Evolutionary conservation across 1,139 yeast genomes (phyloP), one percentile per base, ranked within the genome.

Genomic region (Debaryomyces udenii): DNA sequence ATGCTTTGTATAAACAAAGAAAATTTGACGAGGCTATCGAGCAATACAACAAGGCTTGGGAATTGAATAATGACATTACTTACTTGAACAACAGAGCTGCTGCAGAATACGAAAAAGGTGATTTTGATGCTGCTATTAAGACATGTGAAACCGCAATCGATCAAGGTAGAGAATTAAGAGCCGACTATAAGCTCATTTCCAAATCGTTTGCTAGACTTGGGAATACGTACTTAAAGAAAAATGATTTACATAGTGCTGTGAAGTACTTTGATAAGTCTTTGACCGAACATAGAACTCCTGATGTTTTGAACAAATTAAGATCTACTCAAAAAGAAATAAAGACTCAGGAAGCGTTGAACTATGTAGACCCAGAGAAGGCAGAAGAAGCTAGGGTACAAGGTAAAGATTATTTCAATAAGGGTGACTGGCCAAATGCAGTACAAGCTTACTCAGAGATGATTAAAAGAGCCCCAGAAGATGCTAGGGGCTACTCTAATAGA

Each of bases 241-340:
- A 80, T 45, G 86, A 93, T 48, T 74, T 85, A 56, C 69, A 75
- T 46, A 73, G 76, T 41, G 97, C 99, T 5, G 84, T 82, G 47
- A 86, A 83, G 57, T 79, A 60, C 62, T 93, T 86, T 61, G 94
- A 91, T 68, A 89, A 87, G 66, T 86, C 98, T 2, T 77, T 94
- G 59, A 94, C 99, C 33, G 99, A 94, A 72, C 96, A 90, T 68
- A 85, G 99, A 72, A 89, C 96, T 20, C 96, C 99, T 11, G 98
- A 91, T 46, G 88, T 88, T 23, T 78, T 94, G 57, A 83, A 81
- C 56, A 94, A 93, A 69, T 79, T 94, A 60, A 85, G 98, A 70
- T 66, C 82, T 16, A 78, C 96, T 35, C 98, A 93, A 69, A 87
- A 87, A 66, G 89, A 86, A 55, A 76, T 88, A 51, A 91, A 93